Conservation (phyloP, 345 rosid genomes). For the Bruguiera parviflora region DNA sequence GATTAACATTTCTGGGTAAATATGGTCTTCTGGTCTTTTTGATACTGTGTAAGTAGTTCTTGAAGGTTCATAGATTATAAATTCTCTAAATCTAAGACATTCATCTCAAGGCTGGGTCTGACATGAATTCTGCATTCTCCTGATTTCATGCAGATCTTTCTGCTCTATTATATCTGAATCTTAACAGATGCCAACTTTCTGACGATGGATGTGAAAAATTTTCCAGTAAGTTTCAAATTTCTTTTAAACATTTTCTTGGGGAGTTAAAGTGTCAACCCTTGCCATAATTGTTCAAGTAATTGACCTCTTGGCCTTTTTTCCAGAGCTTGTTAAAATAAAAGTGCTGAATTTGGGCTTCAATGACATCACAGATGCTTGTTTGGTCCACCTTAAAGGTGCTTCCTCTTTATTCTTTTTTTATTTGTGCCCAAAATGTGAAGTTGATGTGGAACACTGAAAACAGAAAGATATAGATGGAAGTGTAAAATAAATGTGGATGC, state of each 20-base stretch:
- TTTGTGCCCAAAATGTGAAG: background rate
- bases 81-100: background rate
- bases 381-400: constrained; percentile 75
- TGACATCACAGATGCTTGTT: constrained; percentile 68
- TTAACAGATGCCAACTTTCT: constrained; percentile 67
- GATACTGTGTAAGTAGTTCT: too few species aligned
- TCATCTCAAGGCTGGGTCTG: background rate
- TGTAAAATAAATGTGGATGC: too few species aligned
- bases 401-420: background rate
- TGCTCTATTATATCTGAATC: constrained; percentile 61
- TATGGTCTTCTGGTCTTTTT: too few species aligned
- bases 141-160: constrained; percentile 50
- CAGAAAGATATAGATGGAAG: background rate
- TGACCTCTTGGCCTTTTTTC: background rate
- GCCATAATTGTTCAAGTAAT: background rate
- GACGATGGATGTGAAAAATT: constrained; percentile 78
- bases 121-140: background rate
- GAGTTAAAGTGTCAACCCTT: too few species aligned
- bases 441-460: background rate
- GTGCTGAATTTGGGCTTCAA: constrained; percentile 81
- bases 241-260: background rate
- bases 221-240: constrained; percentile 49
- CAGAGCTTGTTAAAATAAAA: constrained; percentile 63
- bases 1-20: too few species aligned
- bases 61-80: background rate